A percentile compares a stretch with the other conserved stretches of the same genome.
phyloP scores from a whole-genome alignment of 2,329 filamentous ascomycete genomes.

The Penicillium fuscoglaucum region DNA sequence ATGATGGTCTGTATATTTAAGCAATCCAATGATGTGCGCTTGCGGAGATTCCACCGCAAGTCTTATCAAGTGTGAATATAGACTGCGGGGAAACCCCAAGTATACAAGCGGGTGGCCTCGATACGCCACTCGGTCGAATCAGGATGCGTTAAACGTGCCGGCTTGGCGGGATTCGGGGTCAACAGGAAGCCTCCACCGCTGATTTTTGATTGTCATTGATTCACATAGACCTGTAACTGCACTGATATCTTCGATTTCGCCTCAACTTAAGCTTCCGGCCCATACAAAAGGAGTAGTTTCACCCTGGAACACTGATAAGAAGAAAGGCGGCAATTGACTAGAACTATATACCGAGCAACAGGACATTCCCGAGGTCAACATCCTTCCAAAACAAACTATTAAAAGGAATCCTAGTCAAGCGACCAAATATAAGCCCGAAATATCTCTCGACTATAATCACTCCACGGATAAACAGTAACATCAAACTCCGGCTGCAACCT shows the following conservation, averaged over 20 bases:
- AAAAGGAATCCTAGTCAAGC: not conserved
- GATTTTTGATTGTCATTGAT: not conserved
- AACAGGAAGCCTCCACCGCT: not conserved
- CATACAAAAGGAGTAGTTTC: not conserved
- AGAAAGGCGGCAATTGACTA: not conserved
- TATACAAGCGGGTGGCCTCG: not conserved
- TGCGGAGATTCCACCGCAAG: not conserved
- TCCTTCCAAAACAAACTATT: not conserved
- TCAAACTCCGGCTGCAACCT: slow-evolving; percentile 5
- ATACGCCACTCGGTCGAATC: not conserved
- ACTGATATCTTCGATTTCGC: not conserved
- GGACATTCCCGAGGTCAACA: not conserved
- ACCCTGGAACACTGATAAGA: not conserved
- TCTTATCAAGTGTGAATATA: slow-evolving; percentile 10
- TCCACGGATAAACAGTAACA: slow-evolving; percentile 6
- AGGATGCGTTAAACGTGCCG: not conserved
- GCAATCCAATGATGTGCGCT: not conserved
- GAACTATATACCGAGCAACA: not conserved
- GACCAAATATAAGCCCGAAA: slow-evolving; percentile 12
- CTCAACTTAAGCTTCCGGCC: not conserved
- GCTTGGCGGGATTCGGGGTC: not conserved
- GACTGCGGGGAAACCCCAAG: not conserved
- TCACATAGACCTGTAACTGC: not conserved
- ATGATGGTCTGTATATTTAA: not conserved
- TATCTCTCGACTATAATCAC: slow-evolving; percentile 10